These are phyloP conservation scores for Mycena floridula DNA, from an alignment of 768 basidiomycete species.

Conservation along the genomic window DNA sequence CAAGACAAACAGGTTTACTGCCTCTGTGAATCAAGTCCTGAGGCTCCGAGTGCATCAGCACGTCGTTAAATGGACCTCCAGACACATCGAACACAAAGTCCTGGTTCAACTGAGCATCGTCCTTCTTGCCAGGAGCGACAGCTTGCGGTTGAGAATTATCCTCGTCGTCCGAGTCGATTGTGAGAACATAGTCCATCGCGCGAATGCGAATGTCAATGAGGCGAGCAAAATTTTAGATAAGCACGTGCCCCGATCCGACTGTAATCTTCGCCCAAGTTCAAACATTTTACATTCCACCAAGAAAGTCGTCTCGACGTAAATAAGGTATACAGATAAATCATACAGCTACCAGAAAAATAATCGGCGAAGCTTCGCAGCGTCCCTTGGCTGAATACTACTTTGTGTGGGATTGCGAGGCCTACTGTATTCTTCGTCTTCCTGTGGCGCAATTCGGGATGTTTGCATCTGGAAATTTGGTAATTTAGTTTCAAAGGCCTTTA, in stretches of 20 bases:
- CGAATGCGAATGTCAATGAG: not conserved
- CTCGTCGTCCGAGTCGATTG: conserved; percentile 77
- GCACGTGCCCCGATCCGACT: too few species aligned
- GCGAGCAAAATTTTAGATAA: not conserved
- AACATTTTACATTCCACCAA: too few species aligned
- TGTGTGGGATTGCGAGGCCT: conserved; percentile 9
- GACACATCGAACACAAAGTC: conserved; percentile 78
- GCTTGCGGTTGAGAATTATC: conserved; percentile 25
- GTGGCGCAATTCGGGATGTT: conserved; percentile 52
- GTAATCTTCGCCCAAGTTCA: not conserved
- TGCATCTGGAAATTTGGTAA: conserved; percentile 45
- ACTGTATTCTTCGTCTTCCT: conserved; percentile 34
- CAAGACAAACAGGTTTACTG: conserved; percentile 50
- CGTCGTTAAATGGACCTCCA: conserved; percentile 62
- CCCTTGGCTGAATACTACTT: conserved; percentile 23
- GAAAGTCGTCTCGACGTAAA: conserved; percentile 3
- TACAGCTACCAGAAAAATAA: conserved; percentile 36
- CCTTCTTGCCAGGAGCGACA: conserved; percentile 25
- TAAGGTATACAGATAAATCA: conserved; percentile 1
- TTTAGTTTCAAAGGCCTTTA: not conserved
- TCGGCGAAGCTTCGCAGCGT: conserved; percentile 42
- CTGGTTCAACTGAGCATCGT: conserved; percentile 66
- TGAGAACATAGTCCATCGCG: conserved; percentile 70
- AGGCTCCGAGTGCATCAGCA: conserved; percentile 34
- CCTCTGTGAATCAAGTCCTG: conserved; percentile 58